Base-by-base conservation (phyloP, 164 flowering plant species). In the Magnolia changhungtana region DNA sequence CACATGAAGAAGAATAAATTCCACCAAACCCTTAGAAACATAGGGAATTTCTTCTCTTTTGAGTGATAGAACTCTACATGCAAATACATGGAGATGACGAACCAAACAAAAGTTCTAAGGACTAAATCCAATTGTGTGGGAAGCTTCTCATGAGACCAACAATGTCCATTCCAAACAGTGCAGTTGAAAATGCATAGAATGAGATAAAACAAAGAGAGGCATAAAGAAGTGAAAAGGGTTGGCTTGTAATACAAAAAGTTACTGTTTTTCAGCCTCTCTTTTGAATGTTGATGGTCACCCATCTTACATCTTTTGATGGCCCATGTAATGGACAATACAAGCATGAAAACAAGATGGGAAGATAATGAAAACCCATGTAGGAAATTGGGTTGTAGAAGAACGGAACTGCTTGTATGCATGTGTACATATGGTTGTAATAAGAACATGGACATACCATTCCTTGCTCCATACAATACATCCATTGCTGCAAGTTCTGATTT, bases 341-440 rank as follows among this genome's bases (percentile, higher is more conserved):
- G 52, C 16, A 90, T 78, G 86, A 90, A 76, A 76, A 86, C 50
- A n/a, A 90, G 29, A 79, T 91, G 90, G 21, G 82, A 75, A 11
- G 77, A 80, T 72, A 78, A 88, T 68, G 90, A 89, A 73, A 87
- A 65, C 72, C 84, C 87, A 80, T 83, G 90, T 19, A 82, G 66
- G 77, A 88, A 88, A 58, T 83, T 73, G 71, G 91, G 90, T 67
- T 86, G 79, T 7, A 81, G 81, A 49, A 88, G 79, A 23, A 87
- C 81, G 77, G 52, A 78, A 76, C 71, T 67, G 64, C 49, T 77
- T 18, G 69, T 24, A 27, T 55, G 52, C 69, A 45, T 77, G 67
- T 61, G 74, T 27, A 68, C 51, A 18, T 21, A 45, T 21, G 72
- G 21, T 37, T 21, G 55, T 24, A 73, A 51, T 55, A 80, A 74